These are phyloP conservation scores for Ceriops decandra DNA, from an alignment of 345 rosid genomes.

Conservation along the genomic window DNA sequence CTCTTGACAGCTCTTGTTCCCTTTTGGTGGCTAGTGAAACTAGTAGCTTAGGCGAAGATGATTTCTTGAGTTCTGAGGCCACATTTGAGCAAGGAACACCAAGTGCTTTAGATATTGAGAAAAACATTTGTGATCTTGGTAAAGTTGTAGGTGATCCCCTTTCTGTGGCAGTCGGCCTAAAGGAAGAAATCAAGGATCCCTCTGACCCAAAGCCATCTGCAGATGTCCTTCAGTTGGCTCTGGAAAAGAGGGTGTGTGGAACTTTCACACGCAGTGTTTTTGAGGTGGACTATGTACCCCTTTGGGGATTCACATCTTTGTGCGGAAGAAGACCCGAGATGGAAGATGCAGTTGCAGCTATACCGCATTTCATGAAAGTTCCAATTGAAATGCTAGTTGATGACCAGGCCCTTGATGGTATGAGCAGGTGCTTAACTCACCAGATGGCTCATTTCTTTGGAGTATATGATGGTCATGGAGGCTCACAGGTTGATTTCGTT, in stretches of 20 bases:
- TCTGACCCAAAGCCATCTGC: slow-evolving; percentile 32
- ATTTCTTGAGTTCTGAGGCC: slow-evolving; percentile 45
- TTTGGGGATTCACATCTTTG: slow-evolving; percentile 78
- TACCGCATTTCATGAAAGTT: slow-evolving; percentile 58
- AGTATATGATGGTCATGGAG: slow-evolving; percentile 99
- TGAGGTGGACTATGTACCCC: slow-evolving; percentile 81
- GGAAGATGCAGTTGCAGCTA: slow-evolving; percentile 86
- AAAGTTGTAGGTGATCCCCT: slow-evolving; percentile 32
- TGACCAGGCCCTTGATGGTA: slow-evolving; percentile 49
- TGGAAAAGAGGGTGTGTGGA: slow-evolving; percentile 38
- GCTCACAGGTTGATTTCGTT: slow-evolving; percentile 60
- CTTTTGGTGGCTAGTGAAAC: slow-evolving; percentile 61
- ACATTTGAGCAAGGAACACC: slow-evolving; percentile 38
- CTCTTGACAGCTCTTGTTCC: slow-evolving; percentile 37
- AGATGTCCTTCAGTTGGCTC: slow-evolving; percentile 43
- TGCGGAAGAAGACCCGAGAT: slow-evolving; percentile 94
- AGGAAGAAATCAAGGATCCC: slow-evolving; percentile 37
- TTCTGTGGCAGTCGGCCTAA: slow-evolving; percentile 32
- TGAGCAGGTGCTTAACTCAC: slow-evolving; percentile 42
- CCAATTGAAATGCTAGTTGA: slow-evolving; percentile 79
- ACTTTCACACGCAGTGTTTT: slow-evolving; percentile 61
- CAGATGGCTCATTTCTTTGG: slow-evolving; percentile 88
- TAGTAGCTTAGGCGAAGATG: slow-evolving; percentile 70
- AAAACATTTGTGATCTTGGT: slow-evolving; percentile 35
- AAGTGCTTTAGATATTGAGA: slow-evolving; percentile 33